These are phyloP conservation scores for Zizania palustris DNA, from an alignment of 202 grass and related monocot species.

Conservation along the genomic window DNA sequence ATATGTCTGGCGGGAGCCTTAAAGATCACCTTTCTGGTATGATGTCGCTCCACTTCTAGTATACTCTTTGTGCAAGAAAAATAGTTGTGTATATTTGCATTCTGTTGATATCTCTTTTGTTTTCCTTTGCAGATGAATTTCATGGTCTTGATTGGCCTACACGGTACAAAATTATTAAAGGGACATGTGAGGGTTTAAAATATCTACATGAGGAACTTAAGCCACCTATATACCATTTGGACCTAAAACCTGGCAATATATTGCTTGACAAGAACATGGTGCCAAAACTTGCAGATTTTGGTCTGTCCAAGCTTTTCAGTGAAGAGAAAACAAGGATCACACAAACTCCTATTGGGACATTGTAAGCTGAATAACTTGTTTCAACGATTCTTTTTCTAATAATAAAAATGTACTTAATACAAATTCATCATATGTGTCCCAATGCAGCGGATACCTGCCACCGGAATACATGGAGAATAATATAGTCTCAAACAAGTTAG, in stretches of 20 bases:
- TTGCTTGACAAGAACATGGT: neutral
- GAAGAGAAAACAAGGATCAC: neutral
- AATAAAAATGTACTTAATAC: neutral
- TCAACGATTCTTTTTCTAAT: neutral
- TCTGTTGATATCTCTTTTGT: neutral
- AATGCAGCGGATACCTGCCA: neutral
- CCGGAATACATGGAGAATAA: neutral
- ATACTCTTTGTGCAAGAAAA: neutral
- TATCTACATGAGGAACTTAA: neutral
- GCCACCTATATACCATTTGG: neutral
- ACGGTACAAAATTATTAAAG: slow-evolving; percentile 16
- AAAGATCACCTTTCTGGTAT: neutral
- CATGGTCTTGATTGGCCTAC: neutral
- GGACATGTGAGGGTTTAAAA: neutral
- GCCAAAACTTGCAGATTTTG: slow-evolving; percentile 27
- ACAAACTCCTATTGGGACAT: neutral
- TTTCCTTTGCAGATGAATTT: neutral
- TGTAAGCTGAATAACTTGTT: neutral
- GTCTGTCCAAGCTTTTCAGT: neutral
- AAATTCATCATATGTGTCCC: neutral
- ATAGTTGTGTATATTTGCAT: neutral
- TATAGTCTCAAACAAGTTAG: neutral
- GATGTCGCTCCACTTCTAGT: neutral
- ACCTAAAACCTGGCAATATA: neutral
- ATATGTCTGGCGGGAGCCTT: slow-evolving; percentile 4